Base-by-base conservation (phyloP, 2,329 filamentous ascomycete genomes). In the Penicillium sclerotiorum region DNA sequence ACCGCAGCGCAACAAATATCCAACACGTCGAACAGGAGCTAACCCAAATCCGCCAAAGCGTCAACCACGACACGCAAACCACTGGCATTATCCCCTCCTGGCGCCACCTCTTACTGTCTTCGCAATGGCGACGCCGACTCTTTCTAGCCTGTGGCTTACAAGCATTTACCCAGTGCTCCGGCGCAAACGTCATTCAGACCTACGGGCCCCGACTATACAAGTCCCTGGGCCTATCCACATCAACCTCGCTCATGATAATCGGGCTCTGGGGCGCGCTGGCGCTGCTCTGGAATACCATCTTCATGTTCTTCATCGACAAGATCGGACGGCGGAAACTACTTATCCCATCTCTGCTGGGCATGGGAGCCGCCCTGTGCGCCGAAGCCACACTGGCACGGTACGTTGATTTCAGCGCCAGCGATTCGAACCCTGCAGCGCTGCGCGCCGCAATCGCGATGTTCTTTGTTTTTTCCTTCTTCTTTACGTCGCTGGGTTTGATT, bases 251-350 rank as follows among this genome's bases (percentile, higher is more conserved):
- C 4, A 73, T 80, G 67, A 77, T 80, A 40, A 75, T 79, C 52
- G 78, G 77, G 3, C 73, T 80, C 53, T 77, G 72, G 57, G 77
- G 77, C 20, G 75, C 77, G 1, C 67, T 81, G 7, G 75, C 77
- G 0, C 75, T 75, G 23, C 61, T 77, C 18, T 80, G 75, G 70
- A 77, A 77, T 52, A 76, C 73, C 1, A 57, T 78, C 5, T 76
- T 76, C 42, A 71, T 80, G 50, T 61, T 65, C 27, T 61, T 77
- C 35, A 61, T 80, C 37, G 77, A 81, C 56, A 72, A 65, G 13
- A 62, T 80, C 36, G 77, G 76, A 13, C 75, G 77, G 22, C 68
- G 79, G 40, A 79, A 76, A 58, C 70, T 78, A 1, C 67, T 81
- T 8, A 73, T 80, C 42, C 68, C 67, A n/a, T 70, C 67, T 1